phyloP scores from a whole-genome alignment of 305 asterid genomes.

The Euphrasia arctica region DNA sequence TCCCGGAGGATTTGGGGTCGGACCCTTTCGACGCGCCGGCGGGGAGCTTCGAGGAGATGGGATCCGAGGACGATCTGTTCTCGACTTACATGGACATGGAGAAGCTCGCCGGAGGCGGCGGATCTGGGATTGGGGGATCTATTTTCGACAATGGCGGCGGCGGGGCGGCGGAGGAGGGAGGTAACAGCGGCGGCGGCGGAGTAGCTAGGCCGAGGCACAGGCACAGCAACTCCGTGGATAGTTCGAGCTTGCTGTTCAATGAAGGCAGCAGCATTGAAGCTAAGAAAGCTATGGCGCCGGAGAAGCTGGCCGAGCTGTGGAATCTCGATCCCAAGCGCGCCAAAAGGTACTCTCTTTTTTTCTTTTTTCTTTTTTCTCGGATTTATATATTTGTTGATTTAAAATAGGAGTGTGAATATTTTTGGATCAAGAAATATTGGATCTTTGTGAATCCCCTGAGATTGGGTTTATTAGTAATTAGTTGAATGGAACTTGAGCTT shows the following conservation, averaged over 20 bases:
- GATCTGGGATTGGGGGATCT: slow-evolving; percentile 31
- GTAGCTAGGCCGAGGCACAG: slow-evolving; percentile 50
- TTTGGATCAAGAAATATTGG: slow-evolving; percentile 25
- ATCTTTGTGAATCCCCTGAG: slow-evolving; percentile 30
- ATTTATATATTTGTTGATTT: no score
- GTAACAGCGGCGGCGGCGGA: slow-evolving; percentile 20
- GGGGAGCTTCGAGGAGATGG: slow-evolving; percentile 61
- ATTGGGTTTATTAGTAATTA: not conserved
- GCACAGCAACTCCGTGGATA: slow-evolving; percentile 61
- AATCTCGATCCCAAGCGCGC: not conserved
- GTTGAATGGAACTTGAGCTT: slow-evolving; percentile 23
- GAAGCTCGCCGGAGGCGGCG: slow-evolving; percentile 39
- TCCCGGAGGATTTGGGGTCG: slow-evolving; percentile 70
- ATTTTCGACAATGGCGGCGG: slow-evolving; percentile 31
- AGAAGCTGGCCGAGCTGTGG: not conserved
- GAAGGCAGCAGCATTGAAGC: slow-evolving; percentile 19
- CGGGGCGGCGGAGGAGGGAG: slow-evolving; percentile 11
- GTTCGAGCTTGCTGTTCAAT: slow-evolving; percentile 42
- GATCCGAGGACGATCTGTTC: slow-evolving; percentile 70
- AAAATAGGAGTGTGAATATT: not conserved
- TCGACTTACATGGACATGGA: slow-evolving; percentile 67
- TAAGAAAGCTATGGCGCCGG: not conserved
- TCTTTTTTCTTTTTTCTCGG: no score
- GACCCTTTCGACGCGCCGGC: slow-evolving; percentile 46
- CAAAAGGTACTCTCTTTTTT: not conserved